Evolutionary conservation across 1,139 yeast genomes (phyloP).

Genomic region (Kodamaea alishanica): DNA sequence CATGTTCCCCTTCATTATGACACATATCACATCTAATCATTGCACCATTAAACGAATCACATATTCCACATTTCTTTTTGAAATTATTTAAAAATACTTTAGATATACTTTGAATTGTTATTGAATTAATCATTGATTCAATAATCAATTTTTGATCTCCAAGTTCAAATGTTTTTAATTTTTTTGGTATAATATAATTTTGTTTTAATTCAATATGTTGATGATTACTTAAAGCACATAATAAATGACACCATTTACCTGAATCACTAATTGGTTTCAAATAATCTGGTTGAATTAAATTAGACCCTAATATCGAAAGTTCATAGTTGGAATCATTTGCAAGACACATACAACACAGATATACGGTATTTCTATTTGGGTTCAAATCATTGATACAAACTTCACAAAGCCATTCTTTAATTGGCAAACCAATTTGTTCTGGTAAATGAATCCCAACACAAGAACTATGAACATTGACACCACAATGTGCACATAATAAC

Average conservation of each 20-base stretch:
- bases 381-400: conserved; percentile 68
- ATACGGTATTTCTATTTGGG: conserved; percentile 56
- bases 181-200: background rate
- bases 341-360: conserved; percentile 67
- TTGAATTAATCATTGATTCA: conserved; percentile 18
- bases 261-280: conserved; percentile 61
- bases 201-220: conserved; percentile 21
- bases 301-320: conserved; percentile 39
- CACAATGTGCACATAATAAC: conserved; percentile 65
- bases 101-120: conserved; percentile 31
- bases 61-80: conserved; percentile 25
- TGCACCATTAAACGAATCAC: conserved; percentile 29
- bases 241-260: conserved; percentile 78
- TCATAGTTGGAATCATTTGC: conserved; percentile 49
- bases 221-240: conserved; percentile 61
- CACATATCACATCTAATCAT: conserved; percentile 31
- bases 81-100: conserved; percentile 25
- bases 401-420: conserved; percentile 74
- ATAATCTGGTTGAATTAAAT: conserved; percentile 54
- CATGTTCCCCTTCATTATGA: conserved; percentile 7
- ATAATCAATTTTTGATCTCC: conserved; percentile 34
- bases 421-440: conserved; percentile 21
- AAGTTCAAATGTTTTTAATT: conserved; percentile 19
- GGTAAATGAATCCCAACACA: conserved; percentile 59
- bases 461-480: conserved; percentile 62